These are phyloP conservation scores for Apiospora arundinis DNA, from an alignment of 2,329 filamentous ascomycete genomes.

Conservation along the genomic window DNA sequence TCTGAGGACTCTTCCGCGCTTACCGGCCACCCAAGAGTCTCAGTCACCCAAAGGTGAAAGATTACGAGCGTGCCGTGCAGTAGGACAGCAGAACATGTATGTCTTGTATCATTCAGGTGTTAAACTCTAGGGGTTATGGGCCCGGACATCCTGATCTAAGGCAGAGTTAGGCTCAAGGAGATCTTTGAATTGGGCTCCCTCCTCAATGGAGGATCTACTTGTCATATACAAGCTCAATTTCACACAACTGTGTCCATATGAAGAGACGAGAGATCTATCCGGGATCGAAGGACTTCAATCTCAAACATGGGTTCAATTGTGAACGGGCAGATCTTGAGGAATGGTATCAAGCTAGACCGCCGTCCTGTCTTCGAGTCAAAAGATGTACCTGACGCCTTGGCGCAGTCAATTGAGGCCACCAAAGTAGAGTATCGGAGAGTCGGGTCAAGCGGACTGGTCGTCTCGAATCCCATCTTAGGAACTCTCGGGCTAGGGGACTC, in stretches of 20 bases:
- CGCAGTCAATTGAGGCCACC: background rate
- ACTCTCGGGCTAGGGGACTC: background rate
- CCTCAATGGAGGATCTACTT: background rate
- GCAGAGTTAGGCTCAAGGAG: background rate
- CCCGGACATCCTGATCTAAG: background rate
- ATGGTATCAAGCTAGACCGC: background rate
- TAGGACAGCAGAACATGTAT: background rate
- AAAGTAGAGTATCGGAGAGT: constrained; percentile 5
- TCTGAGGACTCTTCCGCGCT: background rate
- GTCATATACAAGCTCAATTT: background rate
- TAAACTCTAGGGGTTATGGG: background rate
- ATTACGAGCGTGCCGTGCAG: background rate
- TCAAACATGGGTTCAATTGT: background rate
- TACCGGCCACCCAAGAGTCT: background rate
- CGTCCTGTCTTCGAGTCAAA: background rate
- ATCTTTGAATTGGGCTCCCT: background rate
- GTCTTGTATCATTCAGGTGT: background rate
- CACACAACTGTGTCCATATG: background rate
- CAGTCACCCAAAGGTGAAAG: background rate
- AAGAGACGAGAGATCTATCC: background rate
- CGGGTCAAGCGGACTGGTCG: background rate
- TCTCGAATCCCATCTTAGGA: background rate
- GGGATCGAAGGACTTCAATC: background rate
- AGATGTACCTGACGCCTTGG: background rate
- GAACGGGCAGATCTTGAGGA: background rate